Base-by-base conservation (phyloP, 2,329 filamentous ascomycete genomes). In the Gaeumannomyces sp. region DNA sequence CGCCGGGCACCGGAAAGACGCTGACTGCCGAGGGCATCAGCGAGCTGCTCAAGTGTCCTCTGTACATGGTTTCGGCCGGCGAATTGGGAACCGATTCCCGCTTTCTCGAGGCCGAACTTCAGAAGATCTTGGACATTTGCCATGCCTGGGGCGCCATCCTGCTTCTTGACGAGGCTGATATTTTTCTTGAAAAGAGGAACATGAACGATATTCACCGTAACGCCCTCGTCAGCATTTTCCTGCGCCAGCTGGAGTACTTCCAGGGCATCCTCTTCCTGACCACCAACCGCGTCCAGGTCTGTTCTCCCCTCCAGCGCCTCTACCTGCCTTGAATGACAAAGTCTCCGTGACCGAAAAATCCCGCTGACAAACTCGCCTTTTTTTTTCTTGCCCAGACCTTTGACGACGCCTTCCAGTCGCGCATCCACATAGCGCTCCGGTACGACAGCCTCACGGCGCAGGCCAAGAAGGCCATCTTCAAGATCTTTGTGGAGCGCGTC, bases 221-320 rank as follows among this genome's bases (percentile, higher is more conserved):
- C 70, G 89, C 90, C 0, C 85, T 95, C 1, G 93, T 96, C 63
- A 91, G 88, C 73, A 92, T 96, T 71, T 97, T 97, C 80, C 79
- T 97, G 2, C 87, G 92, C 0, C 82, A 94, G 65, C 81, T 97
- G 0, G 93, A 97, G 76, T 97, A 96, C 75, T 96, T 96, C 77
- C 91, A 96, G 72, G 93, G 93, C 3, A 96, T 96, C 64, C 76
- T 96, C 5, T 96, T 97, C 79, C 77, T 97, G 31, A 97, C 93
- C 0, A 96, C 93, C 2, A 96, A 96, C 73, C 86, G 92, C 1
- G 91, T 96, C 1, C 85, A 90, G 78, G 81, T 82, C 72, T 63
- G 75, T 74, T 16, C 27, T 13, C 7, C 8, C 4, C 29, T 57
- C 50, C 35, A 22, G 29, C 60, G 11, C 38, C 16, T 25, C 27